Percentiles rank a stretch among this genome's conserved stretches.
These are phyloP conservation scores for Priceomyces medius DNA, from an alignment of 805 yeast genomes.

Conservation along the genomic window DNA sequence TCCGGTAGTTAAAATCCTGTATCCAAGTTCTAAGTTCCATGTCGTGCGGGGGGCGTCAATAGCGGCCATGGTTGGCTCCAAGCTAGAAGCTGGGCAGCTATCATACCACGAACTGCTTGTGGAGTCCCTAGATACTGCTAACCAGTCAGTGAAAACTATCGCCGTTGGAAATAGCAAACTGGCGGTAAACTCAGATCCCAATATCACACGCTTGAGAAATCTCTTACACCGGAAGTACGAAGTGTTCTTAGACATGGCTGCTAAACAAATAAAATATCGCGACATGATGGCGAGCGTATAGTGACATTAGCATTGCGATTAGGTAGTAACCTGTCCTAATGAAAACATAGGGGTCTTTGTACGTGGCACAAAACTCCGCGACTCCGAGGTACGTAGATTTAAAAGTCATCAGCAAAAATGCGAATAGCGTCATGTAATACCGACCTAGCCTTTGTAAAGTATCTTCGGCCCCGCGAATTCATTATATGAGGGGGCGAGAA, in stretches of 20 bases:
- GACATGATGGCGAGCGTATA: conserved; percentile 1
- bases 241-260: conserved; percentile 10
- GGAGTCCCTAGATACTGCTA: not conserved
- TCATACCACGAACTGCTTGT: not conserved
- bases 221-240: conserved; percentile 8
- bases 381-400: too few relatives aligned
- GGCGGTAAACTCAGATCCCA: not conserved
- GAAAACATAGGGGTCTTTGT: too few relatives aligned
- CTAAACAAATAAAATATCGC: conserved; percentile 8
- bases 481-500: not conserved
- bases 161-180: not conserved
- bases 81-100: not conserved
- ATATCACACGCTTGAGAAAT: not conserved
- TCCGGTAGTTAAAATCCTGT: conserved; percentile 1
- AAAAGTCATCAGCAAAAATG: too few relatives aligned
- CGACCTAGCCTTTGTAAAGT: not conserved
- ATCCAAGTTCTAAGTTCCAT: conserved; percentile 7
- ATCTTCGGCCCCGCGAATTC: conserved; percentile 1
- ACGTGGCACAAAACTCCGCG: too few relatives aligned
- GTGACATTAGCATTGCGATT: too few relatives aligned
- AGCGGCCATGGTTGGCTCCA: conserved; percentile 8
- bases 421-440: too few relatives aligned
- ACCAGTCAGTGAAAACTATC: not conserved
- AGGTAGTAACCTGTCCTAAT: too few relatives aligned
- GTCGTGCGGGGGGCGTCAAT: conserved; percentile 14